phyloP scores from a whole-genome alignment of 352 stramenopile species.

The Globisporangium perplexum region DNA sequence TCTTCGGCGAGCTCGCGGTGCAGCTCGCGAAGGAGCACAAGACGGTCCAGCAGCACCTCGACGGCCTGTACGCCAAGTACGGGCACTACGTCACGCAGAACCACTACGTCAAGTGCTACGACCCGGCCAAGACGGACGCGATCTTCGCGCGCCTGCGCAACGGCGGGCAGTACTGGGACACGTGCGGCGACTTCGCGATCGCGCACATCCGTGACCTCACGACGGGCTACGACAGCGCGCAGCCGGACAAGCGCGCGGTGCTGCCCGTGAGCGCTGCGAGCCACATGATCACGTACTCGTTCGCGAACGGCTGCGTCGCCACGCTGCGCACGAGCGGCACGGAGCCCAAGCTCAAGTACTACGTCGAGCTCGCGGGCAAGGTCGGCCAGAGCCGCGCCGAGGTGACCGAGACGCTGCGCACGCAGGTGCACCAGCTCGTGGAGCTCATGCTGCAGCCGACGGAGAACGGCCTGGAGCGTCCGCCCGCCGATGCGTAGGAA shows the following conservation, averaged over 20 bases:
- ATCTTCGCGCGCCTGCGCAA: conserved; percentile 94
- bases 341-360: conserved; percentile 99
- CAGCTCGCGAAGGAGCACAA: conserved; percentile 57
- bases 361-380: conserved; percentile 90
- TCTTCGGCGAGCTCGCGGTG: conserved; percentile 89
- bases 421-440: conserved; percentile 74
- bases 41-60: conserved; percentile 71
- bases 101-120: conserved; percentile 95
- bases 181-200: conserved; percentile 82
- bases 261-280: conserved; percentile 91
- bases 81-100: conserved; percentile 97
- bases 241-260: conserved; percentile 83
- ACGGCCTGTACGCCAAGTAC: conserved; percentile 91
- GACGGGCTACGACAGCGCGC: conserved; percentile 82
- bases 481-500: conserved; percentile 22
- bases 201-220: conserved; percentile 84
- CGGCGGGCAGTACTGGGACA: conserved; percentile 78
- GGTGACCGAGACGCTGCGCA: conserved; percentile 40
- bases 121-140: conserved; percentile 72
- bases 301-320: conserved; percentile 94
- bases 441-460: conserved; percentile 78
- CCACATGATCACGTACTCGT: conserved; percentile 97
- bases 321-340: conserved; percentile 97
- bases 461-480: conserved; percentile 70
- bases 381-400: conserved; percentile 61